Evolutionary conservation across 1,139 yeast species (phyloP).

Genomic region (Sugiyamaella paludigena): DNA sequence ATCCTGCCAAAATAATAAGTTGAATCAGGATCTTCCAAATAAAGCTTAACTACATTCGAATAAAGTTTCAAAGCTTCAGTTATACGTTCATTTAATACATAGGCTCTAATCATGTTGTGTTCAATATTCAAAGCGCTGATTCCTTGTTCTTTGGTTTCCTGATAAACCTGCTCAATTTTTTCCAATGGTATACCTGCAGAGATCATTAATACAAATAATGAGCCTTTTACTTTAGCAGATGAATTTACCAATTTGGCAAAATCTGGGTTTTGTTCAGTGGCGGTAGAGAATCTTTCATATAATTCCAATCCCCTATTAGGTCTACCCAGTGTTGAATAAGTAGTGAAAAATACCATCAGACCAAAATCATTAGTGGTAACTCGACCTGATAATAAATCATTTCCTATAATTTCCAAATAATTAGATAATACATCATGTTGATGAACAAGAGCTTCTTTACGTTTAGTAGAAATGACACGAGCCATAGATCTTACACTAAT

Average conservation of each 20-base stretch:
- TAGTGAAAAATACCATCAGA: constrained; percentile 55
- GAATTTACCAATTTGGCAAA: constrained; percentile 21
- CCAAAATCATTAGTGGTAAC: constrained; percentile 50
- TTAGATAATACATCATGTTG: constrained; percentile 38
- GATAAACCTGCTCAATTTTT: constrained; percentile 51
- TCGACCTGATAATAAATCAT: constrained; percentile 47
- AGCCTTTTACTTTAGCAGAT: constrained; percentile 55
- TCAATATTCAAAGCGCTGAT: constrained; percentile 43
- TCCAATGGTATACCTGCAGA: constrained; percentile 59
- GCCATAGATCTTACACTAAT: constrained; percentile 19
- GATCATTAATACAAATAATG: constrained; percentile 66
- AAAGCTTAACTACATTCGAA: constrained; percentile 42
- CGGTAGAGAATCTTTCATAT: constrained; percentile 39
- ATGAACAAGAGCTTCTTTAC: constrained; percentile 18
- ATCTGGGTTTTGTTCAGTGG: constrained; percentile 23
- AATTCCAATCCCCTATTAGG: constrained; percentile 53
- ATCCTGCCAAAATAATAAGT: constrained; percentile 57
- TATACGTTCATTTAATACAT: constrained; percentile 49
- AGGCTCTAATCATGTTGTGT: constrained; percentile 62
- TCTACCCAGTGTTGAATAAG: constrained; percentile 54
- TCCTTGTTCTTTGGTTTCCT: constrained; percentile 37
- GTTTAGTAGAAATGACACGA: constrained; percentile 22
- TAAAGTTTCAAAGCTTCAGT: constrained; percentile 52
- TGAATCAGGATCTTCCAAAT: constrained; percentile 27
- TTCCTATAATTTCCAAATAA: constrained; percentile 25